Evolutionary conservation across 169 alveolate genomes (phyloP).

Genomic region (Babesia bigemina): DNA sequence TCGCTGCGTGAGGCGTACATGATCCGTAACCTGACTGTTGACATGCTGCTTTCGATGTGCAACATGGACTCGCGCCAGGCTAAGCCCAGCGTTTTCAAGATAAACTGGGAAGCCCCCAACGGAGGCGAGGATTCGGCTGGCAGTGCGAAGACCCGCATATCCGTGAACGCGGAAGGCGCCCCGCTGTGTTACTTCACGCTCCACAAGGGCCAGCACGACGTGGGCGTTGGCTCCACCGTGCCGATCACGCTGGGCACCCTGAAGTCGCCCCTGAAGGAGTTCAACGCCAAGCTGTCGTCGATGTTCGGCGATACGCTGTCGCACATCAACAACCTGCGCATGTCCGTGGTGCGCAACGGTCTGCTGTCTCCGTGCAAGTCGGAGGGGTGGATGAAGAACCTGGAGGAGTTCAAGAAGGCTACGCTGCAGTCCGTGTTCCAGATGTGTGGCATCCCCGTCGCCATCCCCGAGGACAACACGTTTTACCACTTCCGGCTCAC

Average conservation of each 20-base stretch:
- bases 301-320: conserved; percentile 58
- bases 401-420: conserved; percentile 52
- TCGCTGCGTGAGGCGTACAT: conserved; percentile 62
- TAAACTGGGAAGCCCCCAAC: conserved; percentile 30
- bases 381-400: conserved; percentile 5
- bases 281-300: conserved; percentile 38
- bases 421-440: conserved; percentile 45
- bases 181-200: conserved; percentile 64
- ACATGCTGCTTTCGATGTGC: conserved; percentile 54
- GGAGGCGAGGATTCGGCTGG: conserved; percentile 26
- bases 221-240: conserved; percentile 56
- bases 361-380: conserved; percentile 39
- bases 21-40: conserved; percentile 57
- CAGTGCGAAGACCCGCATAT: neutral
- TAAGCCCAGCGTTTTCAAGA: conserved; percentile 27
- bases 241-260: conserved; percentile 63
- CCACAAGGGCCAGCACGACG: conserved; percentile 60
- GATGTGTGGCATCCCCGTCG: conserved; percentile 56
- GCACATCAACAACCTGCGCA: conserved; percentile 12
- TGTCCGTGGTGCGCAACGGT: conserved; percentile 57
- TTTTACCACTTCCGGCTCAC: conserved; percentile 47
- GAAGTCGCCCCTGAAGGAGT: conserved; percentile 61
- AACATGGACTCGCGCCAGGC: conserved; percentile 27
- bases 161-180: conserved; percentile 16
- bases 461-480: conserved; percentile 55